A percentile compares a stretch with the other conserved stretches of the same genome.
Evolutionary conservation across 352 stramenopile genomes (phyloP).

Genomic region (Blastocystis sp.): DNA sequence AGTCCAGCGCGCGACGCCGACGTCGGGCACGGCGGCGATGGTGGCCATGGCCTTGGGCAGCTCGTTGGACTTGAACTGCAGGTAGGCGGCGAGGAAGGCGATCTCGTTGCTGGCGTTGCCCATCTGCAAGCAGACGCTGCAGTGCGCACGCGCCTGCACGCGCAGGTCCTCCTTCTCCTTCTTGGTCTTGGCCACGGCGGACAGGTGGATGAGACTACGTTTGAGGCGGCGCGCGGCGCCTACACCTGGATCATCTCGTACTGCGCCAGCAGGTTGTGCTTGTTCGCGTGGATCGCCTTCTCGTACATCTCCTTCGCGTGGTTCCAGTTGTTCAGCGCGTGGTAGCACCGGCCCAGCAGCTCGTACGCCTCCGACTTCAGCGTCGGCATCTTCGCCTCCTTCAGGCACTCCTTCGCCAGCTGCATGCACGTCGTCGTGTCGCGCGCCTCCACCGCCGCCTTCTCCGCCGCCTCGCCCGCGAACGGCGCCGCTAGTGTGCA

Average conservation of each 20-base stretch:
- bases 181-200: constrained; percentile 1
- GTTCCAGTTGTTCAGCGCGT: constrained; percentile 29
- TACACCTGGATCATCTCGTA: constrained; percentile 59
- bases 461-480: not conserved
- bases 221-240: not conserved
- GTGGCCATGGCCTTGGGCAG: constrained; percentile 25
- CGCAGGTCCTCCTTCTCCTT: constrained; percentile 58
- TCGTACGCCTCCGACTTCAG: constrained; percentile 43
- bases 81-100: constrained; percentile 55
- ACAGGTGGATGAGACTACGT: constrained; percentile 37
- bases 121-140: constrained; percentile 13
- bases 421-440: constrained; percentile 34
- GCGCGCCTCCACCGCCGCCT: constrained; percentile 5
- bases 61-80: constrained; percentile 61
- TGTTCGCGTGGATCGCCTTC: constrained; percentile 41
- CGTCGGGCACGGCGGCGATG: constrained; percentile 26
- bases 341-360: constrained; percentile 42
- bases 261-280: constrained; percentile 43
- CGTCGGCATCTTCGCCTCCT: constrained; percentile 31
- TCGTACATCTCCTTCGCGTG: constrained; percentile 44
- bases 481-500: not conserved
- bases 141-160: constrained; percentile 22
- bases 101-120: constrained; percentile 34
- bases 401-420: constrained; percentile 9
- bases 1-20: not conserved